Evolutionary conservation across 441 rosid genomes (phyloP).

Genomic region (Syzygium syzygioides): DNA sequence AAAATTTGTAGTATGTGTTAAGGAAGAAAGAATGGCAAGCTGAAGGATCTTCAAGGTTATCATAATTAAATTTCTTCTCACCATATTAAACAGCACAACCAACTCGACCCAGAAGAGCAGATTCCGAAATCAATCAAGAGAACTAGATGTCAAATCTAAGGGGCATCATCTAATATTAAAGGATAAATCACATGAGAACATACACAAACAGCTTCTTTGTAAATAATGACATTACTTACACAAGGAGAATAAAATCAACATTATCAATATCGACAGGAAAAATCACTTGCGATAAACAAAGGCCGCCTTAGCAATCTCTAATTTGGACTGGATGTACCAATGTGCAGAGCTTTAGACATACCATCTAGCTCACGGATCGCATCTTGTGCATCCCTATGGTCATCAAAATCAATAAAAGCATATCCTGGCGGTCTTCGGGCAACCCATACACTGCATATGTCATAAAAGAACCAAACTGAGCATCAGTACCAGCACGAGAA

Average conservation of each 20-base stretch:
- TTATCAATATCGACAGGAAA: neutral
- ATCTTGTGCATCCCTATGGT: conserved; percentile 62
- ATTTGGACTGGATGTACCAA: neutral
- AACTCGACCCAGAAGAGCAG: neutral
- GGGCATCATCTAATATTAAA: neutral
- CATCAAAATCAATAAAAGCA: conserved; percentile 72
- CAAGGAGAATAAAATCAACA: neutral
- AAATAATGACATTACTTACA: neutral
- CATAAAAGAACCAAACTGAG: neutral
- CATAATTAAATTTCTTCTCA: neutral
- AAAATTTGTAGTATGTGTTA: neutral
- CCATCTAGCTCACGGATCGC: conserved; percentile 70
- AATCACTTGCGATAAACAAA: neutral
- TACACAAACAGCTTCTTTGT: neutral
- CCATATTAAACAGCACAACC: neutral
- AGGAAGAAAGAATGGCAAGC: neutral
- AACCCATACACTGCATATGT: conserved; percentile 57
- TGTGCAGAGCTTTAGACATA: conserved; percentile 8
- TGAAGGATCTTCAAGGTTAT: neutral
- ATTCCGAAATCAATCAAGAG: neutral
- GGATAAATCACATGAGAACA: neutral
- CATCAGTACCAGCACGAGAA: neutral
- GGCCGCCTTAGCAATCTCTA: neutral
- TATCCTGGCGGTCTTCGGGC: conserved; percentile 79
- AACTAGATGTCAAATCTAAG: neutral